These are phyloP conservation scores for Chalciporus piperatoides DNA, from an alignment of 1,284 basidiomycete species.

Conservation along the genomic window DNA sequence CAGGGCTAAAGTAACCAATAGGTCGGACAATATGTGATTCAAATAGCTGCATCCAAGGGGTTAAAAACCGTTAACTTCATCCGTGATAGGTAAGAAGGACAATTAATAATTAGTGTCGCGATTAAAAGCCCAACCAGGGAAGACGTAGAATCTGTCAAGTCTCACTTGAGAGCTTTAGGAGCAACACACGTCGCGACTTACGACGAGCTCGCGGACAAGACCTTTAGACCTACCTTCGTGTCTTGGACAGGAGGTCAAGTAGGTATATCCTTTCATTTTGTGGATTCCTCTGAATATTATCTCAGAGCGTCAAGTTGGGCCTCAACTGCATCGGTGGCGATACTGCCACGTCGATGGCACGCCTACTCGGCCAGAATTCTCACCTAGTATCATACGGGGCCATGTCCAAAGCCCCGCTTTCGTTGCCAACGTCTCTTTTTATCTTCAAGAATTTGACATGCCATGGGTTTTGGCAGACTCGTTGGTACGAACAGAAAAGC, in stretches of 20 bases:
- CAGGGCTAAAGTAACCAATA: slow-evolving; percentile 25
- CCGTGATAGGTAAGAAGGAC: slow-evolving; percentile 52
- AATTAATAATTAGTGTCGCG: not conserved
- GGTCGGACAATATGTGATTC: slow-evolving; percentile 79
- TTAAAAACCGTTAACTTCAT: slow-evolving; percentile 78
- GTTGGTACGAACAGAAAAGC: slow-evolving; percentile 58
- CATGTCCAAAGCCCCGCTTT: slow-evolving; percentile 80
- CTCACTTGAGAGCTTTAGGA: slow-evolving; percentile 55
- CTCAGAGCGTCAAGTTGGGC: slow-evolving; percentile 57
- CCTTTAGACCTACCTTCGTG: slow-evolving; percentile 48
- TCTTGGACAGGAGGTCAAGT: slow-evolving; percentile 61
- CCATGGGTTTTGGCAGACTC: slow-evolving; percentile 74
- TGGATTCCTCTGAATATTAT: not conserved
- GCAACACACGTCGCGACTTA: slow-evolving; percentile 75
- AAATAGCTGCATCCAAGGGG: slow-evolving; percentile 67
- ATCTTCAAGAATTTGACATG: slow-evolving; percentile 77
- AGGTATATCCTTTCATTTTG: slow-evolving; percentile 1
- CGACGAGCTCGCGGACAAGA: slow-evolving; percentile 59
- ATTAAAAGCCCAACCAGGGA: slow-evolving; percentile 38
- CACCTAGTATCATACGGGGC: slow-evolving; percentile 84
- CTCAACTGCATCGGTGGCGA: slow-evolving; percentile 80
- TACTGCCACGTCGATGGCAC: slow-evolving; percentile 64
- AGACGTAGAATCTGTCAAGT: slow-evolving; percentile 48
- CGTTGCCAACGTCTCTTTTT: slow-evolving; percentile 72
- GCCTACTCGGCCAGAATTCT: slow-evolving; percentile 59